A percentile compares a stretch with the other conserved stretches of the same genome.
phyloP scores from a whole-genome alignment of 768 basidiomycete species.

The Leccinum barrowsii region DNA sequence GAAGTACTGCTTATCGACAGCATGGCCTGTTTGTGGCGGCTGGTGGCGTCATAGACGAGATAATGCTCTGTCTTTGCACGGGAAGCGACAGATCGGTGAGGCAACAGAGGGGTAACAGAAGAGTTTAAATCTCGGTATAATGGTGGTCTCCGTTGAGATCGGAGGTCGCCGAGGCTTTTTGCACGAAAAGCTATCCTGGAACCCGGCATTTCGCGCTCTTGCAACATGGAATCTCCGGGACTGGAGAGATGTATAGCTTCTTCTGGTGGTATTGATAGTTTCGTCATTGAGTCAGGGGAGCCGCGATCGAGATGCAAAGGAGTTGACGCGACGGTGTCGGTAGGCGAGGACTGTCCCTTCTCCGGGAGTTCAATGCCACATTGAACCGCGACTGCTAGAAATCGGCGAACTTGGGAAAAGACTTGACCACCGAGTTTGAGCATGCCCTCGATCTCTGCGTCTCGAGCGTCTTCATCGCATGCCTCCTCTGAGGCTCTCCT shows the following conservation, averaged over 20 bases:
- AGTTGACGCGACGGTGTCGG: conserved; percentile 17
- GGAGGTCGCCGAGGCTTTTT: conserved; percentile 54
- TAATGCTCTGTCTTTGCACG: conserved; percentile 40
- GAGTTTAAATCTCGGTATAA: conserved; percentile 38
- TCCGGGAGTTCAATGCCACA: conserved; percentile 70
- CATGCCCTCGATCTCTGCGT: conserved; percentile 69
- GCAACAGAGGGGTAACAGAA: conserved; percentile 33
- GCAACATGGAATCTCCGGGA: conserved; percentile 32
- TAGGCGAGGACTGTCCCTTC: conserved; percentile 33
- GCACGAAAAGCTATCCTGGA: conserved; percentile 38
- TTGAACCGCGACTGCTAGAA: conserved; percentile 72
- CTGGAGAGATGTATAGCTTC: conserved; percentile 15
- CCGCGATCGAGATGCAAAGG: conserved; percentile 11
- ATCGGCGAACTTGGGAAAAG: conserved; percentile 74
- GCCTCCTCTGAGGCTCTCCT: conserved; percentile 54
- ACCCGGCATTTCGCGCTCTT: conserved; percentile 18
- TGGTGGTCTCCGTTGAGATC: conserved; percentile 29
- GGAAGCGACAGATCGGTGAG: conserved; percentile 26
- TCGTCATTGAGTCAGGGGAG: conserved; percentile 14
- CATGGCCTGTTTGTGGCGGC: conserved; percentile 41
- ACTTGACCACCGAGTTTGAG: conserved; percentile 76
- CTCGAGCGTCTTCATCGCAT: conserved; percentile 45
- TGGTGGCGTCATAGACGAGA: conserved; percentile 34
- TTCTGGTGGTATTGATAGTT: conserved; percentile 10
- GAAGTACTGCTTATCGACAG: conserved; percentile 68